These are phyloP conservation scores for Hypericum perforatum DNA, from an alignment of 345 rosid species.

Conservation along the genomic window DNA sequence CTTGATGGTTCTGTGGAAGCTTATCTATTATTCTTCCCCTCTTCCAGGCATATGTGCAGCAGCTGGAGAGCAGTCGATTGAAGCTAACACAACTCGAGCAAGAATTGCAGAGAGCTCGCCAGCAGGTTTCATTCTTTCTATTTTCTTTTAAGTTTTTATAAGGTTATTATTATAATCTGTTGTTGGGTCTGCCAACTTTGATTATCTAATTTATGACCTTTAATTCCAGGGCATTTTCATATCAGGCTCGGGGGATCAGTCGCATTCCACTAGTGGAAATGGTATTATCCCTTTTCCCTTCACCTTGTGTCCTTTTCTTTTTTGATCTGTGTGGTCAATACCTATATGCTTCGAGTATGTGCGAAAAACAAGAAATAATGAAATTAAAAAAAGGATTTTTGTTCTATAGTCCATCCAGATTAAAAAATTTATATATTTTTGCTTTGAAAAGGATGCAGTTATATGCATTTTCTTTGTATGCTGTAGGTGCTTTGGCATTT, in stretches of 20 bases:
- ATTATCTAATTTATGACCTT: neutral
- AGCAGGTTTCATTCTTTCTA: slow-evolving; percentile 46
- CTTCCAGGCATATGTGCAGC: slow-evolving; percentile 84
- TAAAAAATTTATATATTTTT: neutral
- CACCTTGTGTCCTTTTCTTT: neutral
- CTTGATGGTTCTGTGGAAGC: neutral
- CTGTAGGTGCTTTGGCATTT: slow-evolving; percentile 78
- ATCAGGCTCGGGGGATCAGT: slow-evolving; percentile 82
- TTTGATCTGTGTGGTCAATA: neutral
- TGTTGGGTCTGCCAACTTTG: neutral
- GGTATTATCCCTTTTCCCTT: slow-evolving; percentile 27
- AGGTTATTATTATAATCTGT: slow-evolving; percentile 1
- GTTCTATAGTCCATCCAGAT: neutral
- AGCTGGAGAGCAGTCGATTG: slow-evolving; percentile 82
- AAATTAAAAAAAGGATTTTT: no score
- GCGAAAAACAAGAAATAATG: neutral
- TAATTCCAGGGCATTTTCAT: slow-evolving; percentile 15
- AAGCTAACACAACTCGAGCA: slow-evolving; percentile 86
- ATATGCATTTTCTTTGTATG: slow-evolving; percentile 5
- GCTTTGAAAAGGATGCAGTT: neutral
- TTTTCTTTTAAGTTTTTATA: neutral
- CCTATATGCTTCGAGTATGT: neutral
- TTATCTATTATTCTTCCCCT: slow-evolving; percentile 4
- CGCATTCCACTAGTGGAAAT: slow-evolving; percentile 85
- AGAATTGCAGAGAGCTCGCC: slow-evolving; percentile 92